Evolutionary conservation across 306 rosid genomes (phyloP), one percentile per base, ranked within the genome.

Genomic region (Citrullus mucosospermus): DNA sequence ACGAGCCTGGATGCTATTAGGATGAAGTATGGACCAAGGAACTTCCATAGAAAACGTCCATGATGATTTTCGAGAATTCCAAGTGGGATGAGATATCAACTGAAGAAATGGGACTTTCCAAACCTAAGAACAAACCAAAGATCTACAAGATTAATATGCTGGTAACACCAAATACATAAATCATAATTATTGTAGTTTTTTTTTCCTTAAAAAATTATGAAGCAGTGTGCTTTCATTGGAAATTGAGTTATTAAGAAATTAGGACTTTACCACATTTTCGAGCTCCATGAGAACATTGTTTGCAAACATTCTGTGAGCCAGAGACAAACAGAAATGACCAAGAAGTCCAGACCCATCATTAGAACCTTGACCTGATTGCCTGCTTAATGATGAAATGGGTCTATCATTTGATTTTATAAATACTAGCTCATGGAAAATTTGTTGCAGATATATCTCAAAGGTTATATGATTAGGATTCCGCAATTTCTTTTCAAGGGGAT

Each of bases 41-140:
- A 94, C 85, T 83, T 88, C 92, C 90, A 92, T 84, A 83, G 69
- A 79, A 25, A 92, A 82, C n/a, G 92, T 91, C 97, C 99, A 95
- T 11, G 97, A 90, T 10, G 97, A 95, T 20, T 87, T 83, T 28
- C 97, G 90, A 82, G 93, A 95, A 84, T 91, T 87, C 99, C 99
- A 89, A 2, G 99, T 89, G 55, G 93, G 96, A 80, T 95, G 89
- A 70, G 97, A 89, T 80, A 84, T 81, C 80, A 92, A 69, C 83
- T 89, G 90, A 74, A 91, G 88, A 91, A 86, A 92, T 51, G 93
- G 96, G 76, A 90, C 92, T 60, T 86, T 90, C 83, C 85, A 86
- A 74, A 88, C 92, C 99, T 95, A 84, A 69, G 82, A 78, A 80
- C 46, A 0, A 78, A 59, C 41, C 53, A 63, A 62, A 54, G 76